Evolutionary conservation across 2,329 filamentous ascomycete species (phyloP), one percentile per base, ranked within the genome.

Genomic region (Colletotrichum brevisporum): DNA sequence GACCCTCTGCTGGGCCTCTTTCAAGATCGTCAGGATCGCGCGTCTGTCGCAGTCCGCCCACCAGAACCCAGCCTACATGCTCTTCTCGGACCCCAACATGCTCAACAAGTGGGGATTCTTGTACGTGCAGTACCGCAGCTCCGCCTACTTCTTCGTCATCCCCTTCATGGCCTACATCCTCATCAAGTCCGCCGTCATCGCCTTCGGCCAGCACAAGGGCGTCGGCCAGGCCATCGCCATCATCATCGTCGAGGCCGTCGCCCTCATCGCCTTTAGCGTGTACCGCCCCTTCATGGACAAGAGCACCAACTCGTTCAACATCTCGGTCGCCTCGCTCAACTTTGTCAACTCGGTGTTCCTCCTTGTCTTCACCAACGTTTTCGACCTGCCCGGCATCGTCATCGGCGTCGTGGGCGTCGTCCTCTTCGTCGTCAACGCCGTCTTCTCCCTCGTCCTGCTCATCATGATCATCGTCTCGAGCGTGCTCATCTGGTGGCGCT

Each of bases 81-180:
- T 98, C 71, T 98, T 97, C 84, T 98, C 95, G 3, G 95, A 98
- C 76, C 94, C 95, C 16, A 89, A 93, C 71, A 91, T 93, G 65
- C 88, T 98, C 73, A 98, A 98, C 88, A 97, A 97, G 83, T 98
- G 95, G 95, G 95, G 95, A 24, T 98, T 98, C 85, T 88, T 98
- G 73, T 98, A 98, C 78, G 94, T 98, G 47, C 95, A 97, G 80
- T 98, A 97, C 87, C 93, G 95, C 76, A 95, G 95, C 54, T 96
- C 94, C 2, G 94, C 94, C 50, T 98, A 97, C 87, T 98, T 96
- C 85, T 98, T 96, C 81, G 94, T 98, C 75, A 88, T 97, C 45
- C 94, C 94, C 1, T 83, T 92, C 62, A 85, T 98, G 68, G 81
- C 83, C 64, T 97, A 98, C 80, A 90, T 92, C 50, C 79, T 98